Base-by-base conservation (phyloP, 108 stramenopile genomes). In the Chaetoceros muelleri region DNA sequence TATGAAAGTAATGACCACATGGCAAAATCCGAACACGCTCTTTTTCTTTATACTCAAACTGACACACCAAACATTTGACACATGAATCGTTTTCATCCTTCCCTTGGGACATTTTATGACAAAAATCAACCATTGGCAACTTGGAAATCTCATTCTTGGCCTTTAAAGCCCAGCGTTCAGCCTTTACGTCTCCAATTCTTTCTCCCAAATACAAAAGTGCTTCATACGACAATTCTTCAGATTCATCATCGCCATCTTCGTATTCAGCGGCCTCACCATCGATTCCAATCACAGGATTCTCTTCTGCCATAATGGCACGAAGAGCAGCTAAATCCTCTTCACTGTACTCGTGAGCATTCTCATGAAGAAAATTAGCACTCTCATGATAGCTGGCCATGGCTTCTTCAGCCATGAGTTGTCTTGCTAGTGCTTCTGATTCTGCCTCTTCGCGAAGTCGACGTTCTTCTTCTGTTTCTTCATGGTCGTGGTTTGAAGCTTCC, bases 361-460 rank as follows among this genome's bases (percentile, higher is more conserved):
- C 53, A 2, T 65, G 73, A 1, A 93, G 68, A 49, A 70, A 85
- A 24, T 81, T 49, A 18, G 72, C 52, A 76, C 64, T 1, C 55
- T 51, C 1, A 21, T 49, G 44, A 29, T 90, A 87, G n/a, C 71
- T 66, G 22, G 79, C 84, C 78, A 93, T 80, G 13, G 92, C 92
- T 69, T 93, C 92, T 65, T 93, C 86, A 30, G 85, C 92, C 92
- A 90, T 89, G 24, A 93, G 70, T 54, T 79, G 77, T 24, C 87
- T 71, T 19, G 92, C 92, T 2, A 93, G 74, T 2, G 75, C 85
- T 58, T 80, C 62, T 10, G 87, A 90, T 62, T 89, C 91, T 45
- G 78, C 76, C 21, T 82, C 71, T 67, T 91, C 84, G 2, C 79
- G 68, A 31, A 64, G 73, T 20, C 44, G 51, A 28, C 75, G 79